Percentiles rank a stretch among this genome's conserved stretches.
phyloP scores from a whole-genome alignment of 805 yeast genomes.

The Maudiozyma turicensis region DNA sequence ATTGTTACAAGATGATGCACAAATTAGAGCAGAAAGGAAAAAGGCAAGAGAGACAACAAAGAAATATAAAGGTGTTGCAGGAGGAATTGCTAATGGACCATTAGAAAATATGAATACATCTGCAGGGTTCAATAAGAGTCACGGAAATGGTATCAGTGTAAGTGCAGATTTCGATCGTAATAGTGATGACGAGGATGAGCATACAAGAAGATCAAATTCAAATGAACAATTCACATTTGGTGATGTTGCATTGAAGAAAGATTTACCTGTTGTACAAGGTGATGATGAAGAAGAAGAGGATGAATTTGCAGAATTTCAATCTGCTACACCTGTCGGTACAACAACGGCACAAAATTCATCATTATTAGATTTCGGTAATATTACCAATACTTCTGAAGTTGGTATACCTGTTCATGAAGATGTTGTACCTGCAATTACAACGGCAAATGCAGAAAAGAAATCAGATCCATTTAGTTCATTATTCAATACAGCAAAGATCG shows the following conservation, averaged over 20 bases:
- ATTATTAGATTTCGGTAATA: slow-evolving; percentile 22
- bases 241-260: slow-evolving; percentile 41
- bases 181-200: slow-evolving; percentile 36
- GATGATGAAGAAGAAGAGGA: slow-evolving; percentile 48
- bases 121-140: slow-evolving; percentile 21
- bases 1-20: slow-evolving; percentile 65
- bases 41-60: slow-evolving; percentile 80
- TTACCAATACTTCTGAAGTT: slow-evolving; percentile 7
- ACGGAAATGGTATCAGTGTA: slow-evolving; percentile 24
- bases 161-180: slow-evolving; percentile 36
- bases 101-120: slow-evolving; percentile 15
- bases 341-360: slow-evolving; percentile 14
- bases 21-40: slow-evolving; percentile 75
- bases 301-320: slow-evolving; percentile 75
- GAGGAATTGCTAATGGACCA: slow-evolving; percentile 33
- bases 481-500: slow-evolving; percentile 25
- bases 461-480: slow-evolving; percentile 67
- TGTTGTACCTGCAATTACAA: slow-evolving; percentile 27
- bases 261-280: slow-evolving; percentile 31
- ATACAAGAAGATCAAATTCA: background rate
- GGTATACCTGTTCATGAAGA: background rate
- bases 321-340: slow-evolving; percentile 38
- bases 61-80: slow-evolving; percentile 75
- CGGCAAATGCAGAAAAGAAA: slow-evolving; percentile 31
- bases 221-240: slow-evolving; percentile 40